Evolutionary conservation across 495 filamentous ascomycete species (phyloP), one percentile per base, ranked within the genome.

Genomic region (Penicillium cataractarum): DNA sequence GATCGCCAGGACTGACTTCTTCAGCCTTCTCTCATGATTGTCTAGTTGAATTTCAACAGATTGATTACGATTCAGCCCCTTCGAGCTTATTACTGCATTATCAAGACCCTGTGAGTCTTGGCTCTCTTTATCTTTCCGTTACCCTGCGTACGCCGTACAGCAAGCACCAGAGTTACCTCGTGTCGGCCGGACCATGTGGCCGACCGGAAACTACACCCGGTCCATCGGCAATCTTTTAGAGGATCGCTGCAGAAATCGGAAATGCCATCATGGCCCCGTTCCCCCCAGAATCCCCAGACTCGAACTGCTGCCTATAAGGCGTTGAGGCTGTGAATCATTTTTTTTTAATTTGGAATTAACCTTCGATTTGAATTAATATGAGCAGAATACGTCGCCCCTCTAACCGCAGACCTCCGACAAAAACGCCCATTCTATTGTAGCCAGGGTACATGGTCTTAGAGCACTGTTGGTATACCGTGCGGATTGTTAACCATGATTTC

Each of bases 121-220:
- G n/a, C 21, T 9, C 22, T 46, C 19, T 46, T 22, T 2, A 46
- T 22, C 42, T 46, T 8, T 21, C 19, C 4, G 24, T 0, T 24
- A 24, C 4, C 7, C 19, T 12, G 12, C 7, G 21, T 2, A 46
- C 42, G 6, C n/a, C 21, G 6, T 6, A 35, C 33, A 35, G 33
- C 6, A 42, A n/a, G n/a, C 7, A 3, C 40, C n/a, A 21, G 5
- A 22, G n/a, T 21, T 24, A 9, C 24, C 42, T 46, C 42, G 24
- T 46, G 19, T 24, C 21, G 42, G 42, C 21, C 12, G 42, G 22
- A 24, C 53, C 53, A 39, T 56, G 53, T 56, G 35, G 53, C 53
- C 13, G 51, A 33, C 29, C 26, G n/a, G 51, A 31, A 26, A 55
- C 21, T 26, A 49, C 53, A 22, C 19, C 40, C 53, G 29, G 35